Conservation (phyloP, 495 filamentous ascomycete species). For the Thermothielavioides terrestris region DNA sequence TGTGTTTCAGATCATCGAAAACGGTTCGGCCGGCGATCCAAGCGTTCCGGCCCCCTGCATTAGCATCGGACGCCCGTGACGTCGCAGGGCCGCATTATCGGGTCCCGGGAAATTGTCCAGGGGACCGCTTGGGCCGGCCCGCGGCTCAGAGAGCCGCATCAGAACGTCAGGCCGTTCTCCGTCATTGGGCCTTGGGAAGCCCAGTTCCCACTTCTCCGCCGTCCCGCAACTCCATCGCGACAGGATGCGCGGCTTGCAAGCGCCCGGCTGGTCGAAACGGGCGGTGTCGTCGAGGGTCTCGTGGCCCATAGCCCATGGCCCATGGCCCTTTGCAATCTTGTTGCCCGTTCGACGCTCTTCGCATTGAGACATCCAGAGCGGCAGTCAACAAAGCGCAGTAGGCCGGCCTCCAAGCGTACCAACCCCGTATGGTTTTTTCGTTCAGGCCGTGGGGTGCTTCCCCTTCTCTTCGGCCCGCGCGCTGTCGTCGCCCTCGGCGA, state of each 20-base stretch:
- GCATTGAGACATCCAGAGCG: not conserved
- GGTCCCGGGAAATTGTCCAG: constrained; percentile 22
- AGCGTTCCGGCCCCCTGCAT: constrained; percentile 24
- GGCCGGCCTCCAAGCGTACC: not conserved
- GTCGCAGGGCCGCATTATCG: constrained; percentile 24
- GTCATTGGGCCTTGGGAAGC: not conserved
- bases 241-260: not conserved
- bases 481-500: constrained; percentile 1
- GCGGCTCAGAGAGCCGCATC: constrained; percentile 24
- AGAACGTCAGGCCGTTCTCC: constrained; percentile 18
- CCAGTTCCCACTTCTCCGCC: not conserved
- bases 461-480: not conserved
- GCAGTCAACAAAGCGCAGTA: no score
- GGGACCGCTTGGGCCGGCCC: constrained; percentile 15
- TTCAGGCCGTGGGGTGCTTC: constrained; percentile 8
- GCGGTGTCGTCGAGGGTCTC: not conserved
- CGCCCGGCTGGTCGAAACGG: constrained; percentile 2
- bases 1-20: constrained; percentile 19
- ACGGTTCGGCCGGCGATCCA: constrained; percentile 16
- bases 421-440: not conserved
- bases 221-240: not conserved
- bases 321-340: not conserved
- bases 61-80: constrained; percentile 19
- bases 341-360: not conserved
- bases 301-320: not conserved